Base-by-base conservation (phyloP, 805 yeast species). In the Sugiyamaella chiloensis region DNA sequence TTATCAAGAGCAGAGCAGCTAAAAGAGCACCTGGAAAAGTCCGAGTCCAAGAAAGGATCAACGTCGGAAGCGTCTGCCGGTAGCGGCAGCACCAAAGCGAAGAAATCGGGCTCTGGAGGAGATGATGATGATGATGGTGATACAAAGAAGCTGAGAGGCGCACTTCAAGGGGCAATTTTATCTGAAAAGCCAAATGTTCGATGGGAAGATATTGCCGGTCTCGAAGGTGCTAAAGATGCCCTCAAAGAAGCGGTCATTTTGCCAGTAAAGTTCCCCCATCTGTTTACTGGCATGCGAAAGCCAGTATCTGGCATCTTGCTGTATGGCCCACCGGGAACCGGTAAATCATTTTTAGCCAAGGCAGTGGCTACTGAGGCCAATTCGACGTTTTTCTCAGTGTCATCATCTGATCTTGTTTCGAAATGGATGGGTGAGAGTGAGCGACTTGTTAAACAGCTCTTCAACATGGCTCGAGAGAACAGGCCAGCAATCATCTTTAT, bases 371-470 rank as follows among this genome's bases (percentile, higher is more conserved):
- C 99, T 0, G 99, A 93, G 61, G 96, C 98, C 42, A 89, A 91
- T 64, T 87, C 97, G 0, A 93, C 99, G 0, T 93, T 93, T 60
- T 93, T 93, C 68, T 86, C 96, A 2, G 96, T 93, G 1, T 85
- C 95, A n/a, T 88, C 96, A 0, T 86, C 96, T 11, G 99, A 93
- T 66, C 76, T 93, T 59, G 98, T 93, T 2, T 85, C 95, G 56
- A 93, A 93, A 67, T 93, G 99, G 99, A 91, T 91, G 97, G 99
- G 99, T 59, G 99, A 93, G 66, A 83, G 95, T 21, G 99, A 93
- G 67, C 81, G 98, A 67, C 78, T 93, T 48, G 98, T 93, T 23
- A 93, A 91, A 66, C 97, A 93, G 63, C 74, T 93, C 54, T 93
- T 93, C 68, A 78, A 84, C 27, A 87, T 91, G 96, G 99, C 99